Evolutionary conservation across 2,329 filamentous ascomycete species (phyloP).

Genomic region (Bisporella sp.): DNA sequence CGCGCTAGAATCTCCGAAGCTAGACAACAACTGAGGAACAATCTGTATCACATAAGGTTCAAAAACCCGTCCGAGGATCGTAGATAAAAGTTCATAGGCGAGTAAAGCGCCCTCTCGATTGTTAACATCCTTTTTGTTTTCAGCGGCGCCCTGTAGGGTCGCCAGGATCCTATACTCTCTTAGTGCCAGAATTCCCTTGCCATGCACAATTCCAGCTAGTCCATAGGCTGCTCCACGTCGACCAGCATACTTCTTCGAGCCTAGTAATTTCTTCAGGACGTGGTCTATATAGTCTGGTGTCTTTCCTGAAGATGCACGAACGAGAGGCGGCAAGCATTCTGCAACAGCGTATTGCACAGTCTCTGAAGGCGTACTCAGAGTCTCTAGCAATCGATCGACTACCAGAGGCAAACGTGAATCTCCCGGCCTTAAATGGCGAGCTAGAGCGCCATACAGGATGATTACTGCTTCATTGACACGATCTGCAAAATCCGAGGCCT

Average conservation of each 20-base stretch:
- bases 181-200: conserved; percentile 76
- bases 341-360: conserved; percentile 95
- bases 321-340: conserved; percentile 86
- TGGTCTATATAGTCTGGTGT: conserved; percentile 73
- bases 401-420: conserved; percentile 84
- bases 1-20: conserved; percentile 81
- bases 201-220: conserved; percentile 80
- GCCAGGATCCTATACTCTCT: conserved; percentile 82
- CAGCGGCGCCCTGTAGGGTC: conserved; percentile 71
- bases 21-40: conserved; percentile 79
- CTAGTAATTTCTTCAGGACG: conserved; percentile 74
- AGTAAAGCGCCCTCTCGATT: conserved; percentile 84
- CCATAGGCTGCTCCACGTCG: conserved; percentile 93
- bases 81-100: conserved; percentile 84
- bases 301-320: conserved; percentile 72
- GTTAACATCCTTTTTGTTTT: conserved; percentile 90
- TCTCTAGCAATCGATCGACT: conserved; percentile 76
- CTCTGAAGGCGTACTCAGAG: conserved; percentile 89
- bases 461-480: conserved; percentile 95
- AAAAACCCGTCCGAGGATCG: conserved; percentile 79
- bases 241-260: conserved; percentile 84
- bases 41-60: conserved; percentile 97
- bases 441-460: conserved; percentile 92
- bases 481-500: conserved; percentile 74
- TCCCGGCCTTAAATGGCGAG: conserved; percentile 76